These are phyloP conservation scores for Melampsora larici-populina DNA, from an alignment of 1,284 basidiomycete genomes.

Conservation along the genomic window DNA sequence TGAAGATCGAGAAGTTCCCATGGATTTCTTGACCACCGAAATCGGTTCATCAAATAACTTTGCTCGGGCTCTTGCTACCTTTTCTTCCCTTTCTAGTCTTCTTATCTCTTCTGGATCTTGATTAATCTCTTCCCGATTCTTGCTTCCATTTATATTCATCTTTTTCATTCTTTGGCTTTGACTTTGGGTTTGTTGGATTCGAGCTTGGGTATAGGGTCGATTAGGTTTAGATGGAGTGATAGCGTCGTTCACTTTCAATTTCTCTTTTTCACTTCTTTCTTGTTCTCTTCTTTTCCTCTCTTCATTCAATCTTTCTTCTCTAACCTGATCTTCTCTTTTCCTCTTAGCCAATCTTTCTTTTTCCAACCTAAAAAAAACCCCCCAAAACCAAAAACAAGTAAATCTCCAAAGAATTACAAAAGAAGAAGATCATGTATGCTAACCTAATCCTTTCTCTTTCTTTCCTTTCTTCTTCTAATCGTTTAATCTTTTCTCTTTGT, in stretches of 20 bases:
- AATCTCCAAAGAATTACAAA: neutral
- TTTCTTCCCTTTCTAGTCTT: slow-evolving; percentile 33
- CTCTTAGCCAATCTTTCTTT: slow-evolving; percentile 25
- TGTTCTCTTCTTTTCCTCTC: slow-evolving; percentile 28
- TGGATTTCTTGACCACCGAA: slow-evolving; percentile 12
- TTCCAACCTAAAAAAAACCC: slow-evolving; percentile 15
- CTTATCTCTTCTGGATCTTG: slow-evolving; percentile 38
- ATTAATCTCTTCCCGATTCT: neutral
- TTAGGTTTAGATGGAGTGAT: neutral
- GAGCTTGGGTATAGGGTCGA: no score
- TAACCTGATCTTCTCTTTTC: slow-evolving; percentile 30
- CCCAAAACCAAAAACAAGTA: neutral
- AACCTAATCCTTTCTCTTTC: slow-evolving; percentile 32
- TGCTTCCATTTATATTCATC: no score
- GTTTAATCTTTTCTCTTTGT: slow-evolving; percentile 25
- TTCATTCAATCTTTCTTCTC: slow-evolving; percentile 16
- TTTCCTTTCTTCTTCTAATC: slow-evolving; percentile 40
- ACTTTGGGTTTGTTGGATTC: slow-evolving; percentile 1
- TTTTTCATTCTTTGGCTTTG: neutral
- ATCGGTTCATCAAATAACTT: slow-evolving; percentile 37
- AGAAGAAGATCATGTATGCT: neutral
- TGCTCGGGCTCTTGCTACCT: slow-evolving; percentile 21
- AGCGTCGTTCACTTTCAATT: neutral
- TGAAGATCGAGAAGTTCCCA: no score
- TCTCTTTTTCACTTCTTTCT: slow-evolving; percentile 6